Evolutionary conservation across 495 filamentous ascomycete species (phyloP), one percentile per base, ranked within the genome.

Genomic region (Aspergillus homomorphus): DNA sequence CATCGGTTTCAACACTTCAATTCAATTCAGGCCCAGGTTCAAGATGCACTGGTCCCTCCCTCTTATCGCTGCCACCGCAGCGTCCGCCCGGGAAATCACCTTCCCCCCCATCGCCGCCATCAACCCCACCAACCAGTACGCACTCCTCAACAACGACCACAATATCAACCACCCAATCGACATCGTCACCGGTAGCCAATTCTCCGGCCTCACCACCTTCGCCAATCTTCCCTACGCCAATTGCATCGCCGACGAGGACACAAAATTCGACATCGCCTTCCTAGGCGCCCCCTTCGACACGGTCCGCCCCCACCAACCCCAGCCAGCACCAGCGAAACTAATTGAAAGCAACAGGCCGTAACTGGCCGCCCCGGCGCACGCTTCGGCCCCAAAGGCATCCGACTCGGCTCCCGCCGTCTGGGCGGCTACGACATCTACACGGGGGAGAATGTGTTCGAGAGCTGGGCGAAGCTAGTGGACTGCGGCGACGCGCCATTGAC

Each of bases 401-500:
- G 80, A 23, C 66, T 68, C 24, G 80, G 77, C 2, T 79, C 78
- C 4, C 65, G 73, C 44, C 64, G 79, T 23, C 76, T 80, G 15
- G 26, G 43, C 42, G 77, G 64, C 4, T 81, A 67, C 65, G 70
- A 58, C 57, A 70, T 80, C 18, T 76, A 81, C 53, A 78, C 75
- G 3, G 76, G 73, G 3, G 60, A 74, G 51, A 80, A 83, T 53
- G 54, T 64, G 22, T 80, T 76, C 51, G 49, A 65, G 16, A 69
- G 72, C 59, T 81, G 80, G 76, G 77, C 76, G 0, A 75, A 71
- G 50, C 66, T 82, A 4, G 69, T 82, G 12, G 80, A 83, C 57
- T 83, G 80, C 56, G 80, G 79, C 8, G 77, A 83, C 67, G 77
- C 75, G 5, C 79, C 78, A 1, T 56, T 83, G 51, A 82, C 80